Evolutionary conservation across 2,329 filamentous ascomycete genomes (phyloP), one percentile per base, ranked within the genome.

Genomic region (Aspergillus texensis): DNA sequence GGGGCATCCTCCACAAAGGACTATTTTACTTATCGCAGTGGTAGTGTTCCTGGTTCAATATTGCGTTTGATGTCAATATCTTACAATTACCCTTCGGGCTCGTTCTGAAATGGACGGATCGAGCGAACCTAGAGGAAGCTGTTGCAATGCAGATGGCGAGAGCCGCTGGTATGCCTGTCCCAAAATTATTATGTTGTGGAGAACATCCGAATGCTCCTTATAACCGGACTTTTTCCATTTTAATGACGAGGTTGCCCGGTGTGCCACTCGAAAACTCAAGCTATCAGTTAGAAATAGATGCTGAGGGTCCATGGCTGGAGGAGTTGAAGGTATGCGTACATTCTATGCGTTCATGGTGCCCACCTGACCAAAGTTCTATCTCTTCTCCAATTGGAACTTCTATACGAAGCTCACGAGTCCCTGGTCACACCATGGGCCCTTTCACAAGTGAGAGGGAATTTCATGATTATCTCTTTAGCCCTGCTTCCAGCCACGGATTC

Each of bases 231-330:
- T 61, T 78, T 56, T 79, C 77, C n/a, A 79, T 79, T 45, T 58
- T 80, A 28, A 81, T 82, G 77, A 81, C 78, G n/a, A 72, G 78
- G 30, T 62, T 79, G 56, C 78, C 75, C 21, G 77, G 78, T 6
- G 60, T 68, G 8, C 57, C 71, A 12, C 65, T 80, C 30, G 71
- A 68, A 21, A 74, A 78, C 57, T 68, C 67, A 3, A 66, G 62
- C 21, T 68, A 77, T 58, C 43, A 26, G 21, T 67, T 80, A 41
- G 63, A 68, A 11, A 48, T 68, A 21, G 68, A 78, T 41, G 61
- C 64, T 6, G 72, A 77, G 59, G 72, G 70, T 1, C 74, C 72
- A 6, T 77, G 73, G 70, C 68, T 78, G 19, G 48, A 71, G 1
- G 75, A 81, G 60, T 65, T 81, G 19, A 77, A 72, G 56, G 59